Evolutionary conservation across 352 stramenopile species (phyloP).

Genomic region (Globisporangium viniferum): DNA sequence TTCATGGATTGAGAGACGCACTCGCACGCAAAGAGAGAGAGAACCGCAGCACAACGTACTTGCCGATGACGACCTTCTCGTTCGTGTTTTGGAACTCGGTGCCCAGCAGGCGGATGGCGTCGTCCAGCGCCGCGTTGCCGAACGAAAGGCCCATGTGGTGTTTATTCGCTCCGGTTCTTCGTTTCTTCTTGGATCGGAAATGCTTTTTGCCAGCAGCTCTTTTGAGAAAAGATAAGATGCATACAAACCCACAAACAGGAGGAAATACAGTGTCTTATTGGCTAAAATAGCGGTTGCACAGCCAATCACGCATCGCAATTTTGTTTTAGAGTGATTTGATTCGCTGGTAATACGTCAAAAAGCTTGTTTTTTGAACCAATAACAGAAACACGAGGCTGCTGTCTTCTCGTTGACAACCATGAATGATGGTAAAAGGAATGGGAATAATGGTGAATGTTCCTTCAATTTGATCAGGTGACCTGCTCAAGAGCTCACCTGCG

Average conservation of each 20-base stretch:
- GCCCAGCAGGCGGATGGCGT: conserved; percentile 65
- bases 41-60: conserved; percentile 29
- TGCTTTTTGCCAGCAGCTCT: not conserved
- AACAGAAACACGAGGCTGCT: not conserved
- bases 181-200: not conserved
- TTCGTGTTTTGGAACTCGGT: conserved; percentile 52
- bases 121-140: conserved; percentile 41
- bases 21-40: not conserved
- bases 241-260: not conserved
- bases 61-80: conserved; percentile 46
- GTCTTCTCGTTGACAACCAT: not conserved
- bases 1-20: not conserved
- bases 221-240: not conserved
- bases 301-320: not conserved
- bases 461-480: no score
- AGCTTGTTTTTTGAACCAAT: not conserved
- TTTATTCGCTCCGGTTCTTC: not conserved
- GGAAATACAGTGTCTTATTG: not conserved
- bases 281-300: not conserved
- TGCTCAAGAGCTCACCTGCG: no score
- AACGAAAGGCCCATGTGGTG: conserved; percentile 13
- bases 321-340: not conserved
- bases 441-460: not conserved
- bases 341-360: not conserved
- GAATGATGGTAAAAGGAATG: not conserved